Conservation (phyloP, 148 eudicot genomes). For the Rhododendron griersonianum region DNA sequence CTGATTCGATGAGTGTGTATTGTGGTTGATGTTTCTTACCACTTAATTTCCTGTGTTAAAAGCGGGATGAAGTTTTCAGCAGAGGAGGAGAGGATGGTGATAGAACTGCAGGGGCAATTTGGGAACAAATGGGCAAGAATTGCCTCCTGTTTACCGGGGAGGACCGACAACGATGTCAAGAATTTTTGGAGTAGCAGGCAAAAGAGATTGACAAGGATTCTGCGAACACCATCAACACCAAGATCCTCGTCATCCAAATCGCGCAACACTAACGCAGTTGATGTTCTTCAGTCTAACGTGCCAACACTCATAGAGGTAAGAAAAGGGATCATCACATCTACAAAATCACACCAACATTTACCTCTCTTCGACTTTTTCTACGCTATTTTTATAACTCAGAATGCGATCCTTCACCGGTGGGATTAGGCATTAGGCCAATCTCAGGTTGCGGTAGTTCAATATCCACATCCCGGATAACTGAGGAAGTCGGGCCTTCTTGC, state of each 20-base stretch:
- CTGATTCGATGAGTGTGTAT: background rate
- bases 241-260: background rate
- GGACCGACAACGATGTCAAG: conserved; percentile 88
- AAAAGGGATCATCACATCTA: background rate
- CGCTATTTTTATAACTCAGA: background rate
- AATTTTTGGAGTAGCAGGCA: conserved; percentile 90
- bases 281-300: conserved; percentile 13
- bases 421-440: background rate
- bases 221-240: conserved; percentile 18
- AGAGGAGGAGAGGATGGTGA: conserved; percentile 73
- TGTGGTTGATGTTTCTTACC: background rate
- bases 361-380: background rate
- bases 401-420: background rate
- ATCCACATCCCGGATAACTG: background rate
- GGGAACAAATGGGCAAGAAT: conserved; percentile 92
- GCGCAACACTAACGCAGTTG: conserved; percentile 4
- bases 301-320: conserved; percentile 25
- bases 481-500: too few relatives aligned
- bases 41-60: background rate
- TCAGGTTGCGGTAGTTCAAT: background rate
- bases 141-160: conserved; percentile 57
- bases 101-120: conserved; percentile 55
- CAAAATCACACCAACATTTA: background rate
- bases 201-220: conserved; percentile 59
- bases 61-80: conserved; percentile 80